phyloP scores from a whole-genome alignment of 1,284 basidiomycete genomes.

The Naganishia albida region DNA sequence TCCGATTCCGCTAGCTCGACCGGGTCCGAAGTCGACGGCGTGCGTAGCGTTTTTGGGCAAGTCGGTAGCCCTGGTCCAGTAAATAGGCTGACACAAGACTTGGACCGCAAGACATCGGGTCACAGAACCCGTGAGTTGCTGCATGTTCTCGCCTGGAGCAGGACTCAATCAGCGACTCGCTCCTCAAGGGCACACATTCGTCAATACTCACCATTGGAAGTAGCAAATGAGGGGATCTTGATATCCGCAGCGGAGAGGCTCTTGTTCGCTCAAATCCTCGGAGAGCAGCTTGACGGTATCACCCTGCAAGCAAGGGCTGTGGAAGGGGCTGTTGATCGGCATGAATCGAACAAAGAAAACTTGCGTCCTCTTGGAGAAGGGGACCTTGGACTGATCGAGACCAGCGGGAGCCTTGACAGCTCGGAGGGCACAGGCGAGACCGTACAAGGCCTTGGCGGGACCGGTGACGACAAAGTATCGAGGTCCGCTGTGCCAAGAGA shows the following conservation, averaged over 20 bases:
- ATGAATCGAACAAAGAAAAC: slow-evolving; percentile 92
- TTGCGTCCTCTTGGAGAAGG: slow-evolving; percentile 91
- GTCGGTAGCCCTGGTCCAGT: slow-evolving; percentile 86
- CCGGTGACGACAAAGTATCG: slow-evolving; percentile 92
- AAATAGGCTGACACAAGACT: slow-evolving; percentile 87
- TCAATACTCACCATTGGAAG: slow-evolving; percentile 46
- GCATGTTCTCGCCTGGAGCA: slow-evolving; percentile 74
- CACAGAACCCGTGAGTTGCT: slow-evolving; percentile 66
- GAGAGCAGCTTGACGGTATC: slow-evolving; percentile 73
- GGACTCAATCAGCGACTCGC: not conserved
- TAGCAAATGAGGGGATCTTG: slow-evolving; percentile 84
- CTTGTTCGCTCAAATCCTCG: slow-evolving; percentile 73
- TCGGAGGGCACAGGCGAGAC: slow-evolving; percentile 84
- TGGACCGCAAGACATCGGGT: slow-evolving; percentile 84
- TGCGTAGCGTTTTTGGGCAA: slow-evolving; percentile 90
- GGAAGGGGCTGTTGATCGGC: slow-evolving; percentile 91
- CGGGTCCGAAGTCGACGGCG: slow-evolving; percentile 93
- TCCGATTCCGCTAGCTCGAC: slow-evolving; percentile 89
- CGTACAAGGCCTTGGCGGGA: slow-evolving; percentile 84
- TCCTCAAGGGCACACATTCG: no score
- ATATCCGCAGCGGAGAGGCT: slow-evolving; percentile 77
- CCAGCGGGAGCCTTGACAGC: slow-evolving; percentile 85
- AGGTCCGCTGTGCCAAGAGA: slow-evolving; percentile 90
- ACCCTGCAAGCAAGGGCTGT: slow-evolving; percentile 80
- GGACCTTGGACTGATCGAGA: slow-evolving; percentile 88